A percentile compares a stretch with the other conserved stretches of the same genome.
Conservation (phyloP, 1,139 yeast species). For the Diutina rugosa region DNA sequence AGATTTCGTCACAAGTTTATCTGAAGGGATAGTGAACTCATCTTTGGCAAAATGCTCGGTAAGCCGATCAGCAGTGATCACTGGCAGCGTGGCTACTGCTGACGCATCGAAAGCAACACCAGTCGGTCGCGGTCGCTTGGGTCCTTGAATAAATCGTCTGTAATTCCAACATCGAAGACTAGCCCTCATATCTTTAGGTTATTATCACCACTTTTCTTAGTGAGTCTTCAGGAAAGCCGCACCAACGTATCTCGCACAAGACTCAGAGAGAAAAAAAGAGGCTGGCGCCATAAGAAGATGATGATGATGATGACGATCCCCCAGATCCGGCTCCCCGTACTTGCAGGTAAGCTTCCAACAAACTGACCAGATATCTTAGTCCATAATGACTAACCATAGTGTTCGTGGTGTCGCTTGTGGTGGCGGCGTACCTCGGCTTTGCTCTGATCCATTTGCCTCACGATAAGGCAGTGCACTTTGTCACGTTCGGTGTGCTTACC, state of each 20-base stretch:
- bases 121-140: not conserved
- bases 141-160: too few relatives aligned
- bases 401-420: constrained; percentile 3
- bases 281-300: too few relatives aligned
- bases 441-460: constrained; percentile 32
- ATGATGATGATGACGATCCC: too few relatives aligned
- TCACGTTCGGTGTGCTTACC: constrained; percentile 37
- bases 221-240: not conserved
- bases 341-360: not conserved
- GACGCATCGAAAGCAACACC: not conserved
- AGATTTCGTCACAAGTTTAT: not conserved
- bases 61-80: not conserved
- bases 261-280: not conserved
- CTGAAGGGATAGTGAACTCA: not conserved
- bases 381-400: constrained; percentile 4
- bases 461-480: constrained; percentile 42
- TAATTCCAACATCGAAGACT: not conserved
- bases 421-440: constrained; percentile 38
- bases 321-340: not conserved
- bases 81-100: not conserved
- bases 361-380: too few relatives aligned
- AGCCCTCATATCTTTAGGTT: not conserved
- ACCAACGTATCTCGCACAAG: not conserved
- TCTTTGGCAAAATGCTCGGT: not conserved
- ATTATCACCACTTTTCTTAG: too few relatives aligned